Base-by-base conservation (phyloP, 257 asterid species). In the Rauvolfia tetraphylla region DNA sequence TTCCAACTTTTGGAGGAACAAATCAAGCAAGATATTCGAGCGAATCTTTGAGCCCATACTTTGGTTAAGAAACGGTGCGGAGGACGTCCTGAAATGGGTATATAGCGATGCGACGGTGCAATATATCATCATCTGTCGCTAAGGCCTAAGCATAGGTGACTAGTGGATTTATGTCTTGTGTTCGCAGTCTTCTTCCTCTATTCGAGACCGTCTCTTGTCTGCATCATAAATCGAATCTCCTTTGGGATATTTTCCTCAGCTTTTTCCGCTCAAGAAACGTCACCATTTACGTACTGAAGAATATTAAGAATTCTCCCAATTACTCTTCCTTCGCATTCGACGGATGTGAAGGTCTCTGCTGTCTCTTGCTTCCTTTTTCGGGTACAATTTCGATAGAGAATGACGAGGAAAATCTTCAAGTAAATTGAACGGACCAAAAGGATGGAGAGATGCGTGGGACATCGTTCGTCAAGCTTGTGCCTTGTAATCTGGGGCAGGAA, bases 21-120 rank as follows among this genome's bases (percentile, higher is more conserved):
- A 66, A 73, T 73, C 68, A 44, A 77, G 15, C 25, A 13, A 53
- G 80, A 66, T 72, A 71, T 59, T 25, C 29, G 72, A 77, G 81
- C 39, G 42, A 33, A 70, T 70, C 63, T 57, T 70, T 56, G 31
- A 4, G 14, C 20, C 56, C 71, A 66, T 38, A 29, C 29, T 14
- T 39, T 38, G 41, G 76, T 57, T 38, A 54, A 51, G 46, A 39
- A 71, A 29, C 18, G 44, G 75, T 33, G 75, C 33, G 6, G 15
- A 34, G 33, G n/a, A 63, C 48, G 54, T 51, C 3, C 36, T 6
- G 53, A 46, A 46, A 46, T 46, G 53, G 53, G 53, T 46, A 46
- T 46, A 46, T 3, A 2, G 53, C 14, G 53, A 46, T 46, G 59
- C 25, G 25, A 18, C 8, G 25, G 25, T 56, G 63, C 63, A 56